Evolutionary conservation across 2,329 filamentous ascomycete genomes (phyloP), one percentile per base, ranked within the genome.

Genomic region (Xylaria sp.): DNA sequence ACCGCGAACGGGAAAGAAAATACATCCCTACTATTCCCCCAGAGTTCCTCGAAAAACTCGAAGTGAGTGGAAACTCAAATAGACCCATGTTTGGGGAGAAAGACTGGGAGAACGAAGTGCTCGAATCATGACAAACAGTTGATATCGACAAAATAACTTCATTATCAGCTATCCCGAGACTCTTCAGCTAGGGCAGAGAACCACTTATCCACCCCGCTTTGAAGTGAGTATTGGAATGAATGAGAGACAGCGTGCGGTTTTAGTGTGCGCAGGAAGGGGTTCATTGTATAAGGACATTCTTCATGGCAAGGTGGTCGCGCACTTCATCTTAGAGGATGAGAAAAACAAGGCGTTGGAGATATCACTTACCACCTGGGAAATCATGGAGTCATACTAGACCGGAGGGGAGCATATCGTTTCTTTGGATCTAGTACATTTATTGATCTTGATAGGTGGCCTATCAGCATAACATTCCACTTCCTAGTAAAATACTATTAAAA

Each of bases 1-100:
- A 99, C 82, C 88, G 92, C 71, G 96, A 98, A 81, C 87, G 94
- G 66, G 96, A 97, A 80, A 87, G 94, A 73, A 97, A 97, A 82
- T 99, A 99, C 80, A 97, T 97, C 55, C 96, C 96, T 1, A 97
- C 93, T 0, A 93, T 99, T 63, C 95, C 96, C 20, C 91, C 94
- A 0, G 96, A 99, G 81, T 97, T 98, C 78, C 84, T 99, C 69
- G 90, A 91, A 69, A 97, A 94, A 83, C 85, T 99, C 57, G 95
- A 98, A 80, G 82, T 84, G 59, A 84, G 81, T 70, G 86, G 84
- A 7, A 82, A 80, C 69, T 81, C 84, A 34, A 85, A 81, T 74
- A 82, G 83, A 50, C 87, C 87, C 23, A 87, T 89, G 81, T 90
- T 88, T 80, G 84, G 82, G 51, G 88, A 90, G 75, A 85, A 88